phyloP scores from a whole-genome alignment of 108 stramenopile genomes.

The Cafeteria roenbergensis region DNA sequence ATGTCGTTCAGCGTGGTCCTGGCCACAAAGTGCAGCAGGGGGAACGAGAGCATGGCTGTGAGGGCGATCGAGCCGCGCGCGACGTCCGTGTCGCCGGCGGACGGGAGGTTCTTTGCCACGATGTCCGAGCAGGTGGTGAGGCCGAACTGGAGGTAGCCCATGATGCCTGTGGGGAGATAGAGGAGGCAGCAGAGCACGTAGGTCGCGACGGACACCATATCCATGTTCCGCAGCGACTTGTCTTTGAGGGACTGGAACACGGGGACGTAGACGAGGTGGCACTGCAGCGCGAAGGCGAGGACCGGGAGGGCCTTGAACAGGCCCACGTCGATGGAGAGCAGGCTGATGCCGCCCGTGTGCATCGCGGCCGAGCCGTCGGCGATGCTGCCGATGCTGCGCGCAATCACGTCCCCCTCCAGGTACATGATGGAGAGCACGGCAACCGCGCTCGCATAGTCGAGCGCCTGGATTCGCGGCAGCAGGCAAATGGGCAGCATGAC shows the following conservation, averaged over 20 bases:
- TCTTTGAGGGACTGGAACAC: neutral
- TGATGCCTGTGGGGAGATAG: neutral
- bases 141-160: neutral
- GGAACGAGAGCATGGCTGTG: neutral
- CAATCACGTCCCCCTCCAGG: neutral
- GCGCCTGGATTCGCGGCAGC: neutral
- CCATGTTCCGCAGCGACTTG: conserved; percentile 1
- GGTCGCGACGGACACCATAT: neutral
- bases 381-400: neutral
- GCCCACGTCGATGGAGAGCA: neutral
- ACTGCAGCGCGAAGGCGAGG: conserved; percentile 10
- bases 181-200: neutral
- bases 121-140: neutral
- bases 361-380: neutral
- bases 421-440: conserved; percentile 8
- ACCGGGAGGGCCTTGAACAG: neutral
- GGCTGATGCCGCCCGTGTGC: neutral
- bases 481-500: neutral
- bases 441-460: neutral
- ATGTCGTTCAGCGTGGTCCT: neutral
- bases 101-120: neutral
- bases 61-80: neutral
- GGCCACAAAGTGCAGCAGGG: conserved; percentile 1
- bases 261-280: conserved; percentile 10
- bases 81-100: neutral